Conservation (phyloP, 257 asterid species). For the Solanum piurae region DNA sequence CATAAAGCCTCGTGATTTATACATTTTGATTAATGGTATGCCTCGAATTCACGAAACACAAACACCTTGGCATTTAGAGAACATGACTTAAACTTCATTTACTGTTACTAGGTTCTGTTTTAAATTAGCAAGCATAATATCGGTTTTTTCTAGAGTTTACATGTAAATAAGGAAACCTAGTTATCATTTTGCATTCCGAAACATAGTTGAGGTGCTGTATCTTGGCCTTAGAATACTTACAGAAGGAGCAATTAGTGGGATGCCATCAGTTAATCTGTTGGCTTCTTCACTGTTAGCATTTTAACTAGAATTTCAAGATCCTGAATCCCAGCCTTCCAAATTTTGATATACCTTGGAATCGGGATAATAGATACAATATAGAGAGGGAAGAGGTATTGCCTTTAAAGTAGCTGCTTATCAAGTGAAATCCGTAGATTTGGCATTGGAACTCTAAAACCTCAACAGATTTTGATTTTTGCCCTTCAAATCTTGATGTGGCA, state of each 20-base stretch:
- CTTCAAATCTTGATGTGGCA: neutral
- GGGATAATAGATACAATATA: neutral
- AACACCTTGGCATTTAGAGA: neutral
- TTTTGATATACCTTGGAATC: neutral
- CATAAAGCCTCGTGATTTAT: neutral
- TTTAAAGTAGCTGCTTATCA: neutral
- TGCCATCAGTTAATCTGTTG: neutral
- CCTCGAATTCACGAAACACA: neutral
- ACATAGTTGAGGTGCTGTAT: neutral
- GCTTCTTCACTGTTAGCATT: neutral
- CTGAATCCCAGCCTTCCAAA: neutral
- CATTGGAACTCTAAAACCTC: neutral
- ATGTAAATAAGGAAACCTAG: neutral
- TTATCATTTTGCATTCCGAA: neutral
- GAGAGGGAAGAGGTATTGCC: neutral
- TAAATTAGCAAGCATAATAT: neutral
- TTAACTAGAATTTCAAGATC: neutral
- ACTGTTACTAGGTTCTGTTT: neutral
- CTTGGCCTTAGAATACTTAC: neutral
- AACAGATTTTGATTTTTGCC: neutral
- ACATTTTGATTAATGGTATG: neutral
- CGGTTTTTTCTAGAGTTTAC: neutral
- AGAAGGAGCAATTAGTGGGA: neutral
- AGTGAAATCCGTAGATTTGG: neutral
- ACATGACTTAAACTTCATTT: neutral